Evolutionary conservation across 208 protist genomes (phyloP), one percentile per base, ranked within the genome.

Genomic region (Trypanosoma grayi): DNA sequence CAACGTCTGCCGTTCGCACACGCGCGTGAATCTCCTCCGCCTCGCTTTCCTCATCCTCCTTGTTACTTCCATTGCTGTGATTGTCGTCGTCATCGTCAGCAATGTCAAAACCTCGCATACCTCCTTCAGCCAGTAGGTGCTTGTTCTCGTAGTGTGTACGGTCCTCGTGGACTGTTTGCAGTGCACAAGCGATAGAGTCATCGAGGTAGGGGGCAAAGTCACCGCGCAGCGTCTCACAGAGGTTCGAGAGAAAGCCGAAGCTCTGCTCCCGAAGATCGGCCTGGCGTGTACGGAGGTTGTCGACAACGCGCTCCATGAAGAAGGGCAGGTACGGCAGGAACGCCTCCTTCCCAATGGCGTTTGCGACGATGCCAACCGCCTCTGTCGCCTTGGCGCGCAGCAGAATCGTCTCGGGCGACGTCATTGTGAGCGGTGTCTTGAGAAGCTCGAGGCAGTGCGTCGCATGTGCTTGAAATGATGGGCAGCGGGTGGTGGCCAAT

Each of bases 181-280:
- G 40, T 25, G 86, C 83, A 39, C 63, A 82, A 27, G 36, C 59
- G 25, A 93, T 67, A 22, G 79, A 66, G 65, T 93, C 83, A 51
- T 79, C 73, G 18, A 95, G 73, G 57, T 82, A 88, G 13, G 64
- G 60, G 18, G 79, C 18, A 56, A 92, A 93, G 50, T 77, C 83
- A 13, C 63, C 77, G 30, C 60, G 47, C 27, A 92, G 74, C 28
- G 83, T 66, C 64, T 95, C 84, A 61, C 83, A 92, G 46, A 92
- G 75, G 58, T 93, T 93, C 20, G 80, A 71, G 22, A 89, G 43
- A 65, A 95, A 93, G 20, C 86, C 86, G 61, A 95, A 95, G 55
- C 75, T 84, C 55, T 92, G 73, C 74, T 93, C 90, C 13, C 81
- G 85, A 58, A 95, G 54, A 22, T 71, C 70, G 10, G 83, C 73